Conservation (phyloP, 768 basidiomycete species). For the Amanita jacksonii region DNA sequence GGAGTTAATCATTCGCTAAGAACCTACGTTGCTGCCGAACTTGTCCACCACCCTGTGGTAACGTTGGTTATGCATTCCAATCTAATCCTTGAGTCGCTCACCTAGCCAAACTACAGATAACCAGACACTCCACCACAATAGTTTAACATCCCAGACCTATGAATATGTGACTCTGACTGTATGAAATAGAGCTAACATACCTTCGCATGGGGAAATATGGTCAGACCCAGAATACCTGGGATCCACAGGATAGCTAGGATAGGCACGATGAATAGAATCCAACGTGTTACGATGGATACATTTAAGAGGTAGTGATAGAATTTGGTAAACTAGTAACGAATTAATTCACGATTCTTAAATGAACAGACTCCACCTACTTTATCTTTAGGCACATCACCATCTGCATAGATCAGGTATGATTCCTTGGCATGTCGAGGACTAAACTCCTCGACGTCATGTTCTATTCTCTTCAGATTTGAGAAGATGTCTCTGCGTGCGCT, state of each 20-base stretch:
- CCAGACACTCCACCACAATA: constrained; percentile 84
- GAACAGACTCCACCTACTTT: no score
- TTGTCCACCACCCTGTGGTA: constrained; percentile 69
- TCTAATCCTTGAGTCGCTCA: no score
- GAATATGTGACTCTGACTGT: neutral
- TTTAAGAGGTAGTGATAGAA: constrained; percentile 69
- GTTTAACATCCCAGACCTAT: constrained; percentile 48
- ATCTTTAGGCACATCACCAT: constrained; percentile 52
- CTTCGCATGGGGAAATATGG: constrained; percentile 35
- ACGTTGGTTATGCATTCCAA: no score
- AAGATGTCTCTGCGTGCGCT: no score
- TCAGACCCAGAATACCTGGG: constrained; percentile 61
- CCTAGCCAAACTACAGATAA: constrained; percentile 71
- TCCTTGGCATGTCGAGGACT: constrained; percentile 43
- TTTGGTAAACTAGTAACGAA: constrained; percentile 36
- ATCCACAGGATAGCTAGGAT: constrained; percentile 61
- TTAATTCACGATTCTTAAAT: no score
- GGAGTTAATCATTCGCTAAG: constrained; percentile 15
- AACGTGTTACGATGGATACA: constrained; percentile 69
- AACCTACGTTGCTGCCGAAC: constrained; percentile 54
- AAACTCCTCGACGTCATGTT: constrained; percentile 49
- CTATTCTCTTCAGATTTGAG: constrained; percentile 35
- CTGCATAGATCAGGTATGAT: constrained; percentile 44
- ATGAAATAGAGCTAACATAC: constrained; percentile 23
- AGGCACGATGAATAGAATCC: constrained; percentile 73